Base-by-base conservation (phyloP, 192 early-diverging fungal species). In the Rhizoclosmatium sp. region DNA sequence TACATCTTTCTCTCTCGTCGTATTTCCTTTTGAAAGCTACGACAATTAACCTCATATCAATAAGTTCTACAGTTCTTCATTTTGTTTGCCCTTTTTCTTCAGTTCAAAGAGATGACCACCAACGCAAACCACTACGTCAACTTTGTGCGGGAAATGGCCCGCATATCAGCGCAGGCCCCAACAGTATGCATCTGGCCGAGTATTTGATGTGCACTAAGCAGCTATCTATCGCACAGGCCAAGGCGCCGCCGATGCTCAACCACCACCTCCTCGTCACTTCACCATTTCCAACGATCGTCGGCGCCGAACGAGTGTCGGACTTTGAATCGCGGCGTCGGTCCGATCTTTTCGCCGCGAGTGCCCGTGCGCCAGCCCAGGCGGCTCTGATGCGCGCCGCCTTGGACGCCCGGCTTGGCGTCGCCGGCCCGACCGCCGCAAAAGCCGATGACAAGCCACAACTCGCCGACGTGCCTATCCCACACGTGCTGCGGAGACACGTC, bases 381-480 rank as follows among this genome's bases (percentile, higher is more conserved):
- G 23, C n/a, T 7, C 71, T 23, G 21, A 58, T 14, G n/a, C 12
- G 23, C 12, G n/a, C 21, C 56, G 54, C 23, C 4, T n/a, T 73
- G 21, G 40, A 59, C 7, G n/a, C 12, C 48, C 19, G 46, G 31
- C 23, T 65, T 31, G 40, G 9, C 7, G 21, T 21, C 45, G 9
- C 9, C 42, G 10, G 5, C 56, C 48, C 10, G 19, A 40, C 56
- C 19, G 56, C 56, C 12, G 10, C 14, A 60, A 61, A 9, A 73
- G 19, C 56, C 12, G 9, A 19, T 51, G 19, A 12, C 44, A n/a
- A 10, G 31, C 19, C 71, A 1, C 75, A 10, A 42, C 14, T 10
- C 10, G 49, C 9, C 19, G 83, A 87, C 76, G 80, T 85, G 40
- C 86, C 86, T 4, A 65, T 87, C 2, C 86, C 86, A 23, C 19